Evolutionary conservation across 257 asterid genomes (phyloP), one percentile per base, ranked within the genome.

Genomic region (Rubia yunnanensis): DNA sequence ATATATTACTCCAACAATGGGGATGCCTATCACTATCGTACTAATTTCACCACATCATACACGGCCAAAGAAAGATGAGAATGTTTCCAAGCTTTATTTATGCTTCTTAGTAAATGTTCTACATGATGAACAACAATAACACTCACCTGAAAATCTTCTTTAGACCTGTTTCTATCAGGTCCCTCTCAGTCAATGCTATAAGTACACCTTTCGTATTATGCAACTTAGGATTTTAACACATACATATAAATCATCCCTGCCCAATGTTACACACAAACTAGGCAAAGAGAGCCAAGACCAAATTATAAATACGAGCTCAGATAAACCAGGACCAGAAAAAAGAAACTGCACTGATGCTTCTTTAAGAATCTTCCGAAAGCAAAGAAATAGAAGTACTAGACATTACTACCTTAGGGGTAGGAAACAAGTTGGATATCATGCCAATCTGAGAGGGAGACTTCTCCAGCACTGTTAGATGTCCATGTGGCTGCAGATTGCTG

Each of bases 351-450:
- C 10, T 14, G 24, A 34, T 34, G 41, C 32, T 70, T 39, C n/a
- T 26, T 52, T 23, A 4, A 63, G 39, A 52, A 50, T 18, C 36
- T 53, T 22, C 5, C 18, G 2, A 23, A 66, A 20, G 53, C 26
- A 27, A 7, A 67, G 20, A 74, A 13, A 44, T 41, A 11, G 49
- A 41, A 41, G n/a, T 13, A 2, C n/a, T 13, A 60, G 48, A 49
- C 55, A 49, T 60, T 36, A 64, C 26, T 82, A 91, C 98, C 96
- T 72, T 81, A 64, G 66, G 80, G 70, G 64, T 46, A 77, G 94
- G 89, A 72, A 63, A 71, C 67, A 79, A 73, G 73, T 69, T 20
- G 57, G 87, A 53, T 44, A 73, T 78, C 30, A 61, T 77, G 64
- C 84, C 87, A 64, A 66, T 79, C 79, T 80, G 75, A 74, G 72